Conservation (phyloP, 2,329 filamentous ascomycete species). For the Ophiostoma ulmi region DNA sequence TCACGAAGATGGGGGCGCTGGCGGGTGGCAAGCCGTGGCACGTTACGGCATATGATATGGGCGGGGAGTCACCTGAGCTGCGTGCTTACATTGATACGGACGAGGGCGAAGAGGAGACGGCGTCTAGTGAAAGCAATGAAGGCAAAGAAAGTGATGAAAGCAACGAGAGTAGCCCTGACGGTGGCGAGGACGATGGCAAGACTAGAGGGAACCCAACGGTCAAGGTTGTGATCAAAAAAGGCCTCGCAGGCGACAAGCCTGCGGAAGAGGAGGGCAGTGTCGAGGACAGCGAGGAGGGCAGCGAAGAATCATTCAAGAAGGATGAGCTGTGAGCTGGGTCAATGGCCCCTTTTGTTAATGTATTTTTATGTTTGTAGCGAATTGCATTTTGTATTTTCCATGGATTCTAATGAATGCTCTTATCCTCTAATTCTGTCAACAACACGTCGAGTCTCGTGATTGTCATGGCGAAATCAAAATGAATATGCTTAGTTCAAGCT, state of each 20-base stretch:
- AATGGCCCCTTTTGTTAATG: not conserved
- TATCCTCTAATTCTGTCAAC: no score
- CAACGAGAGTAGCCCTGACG: not conserved
- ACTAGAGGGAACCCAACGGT: not conserved
- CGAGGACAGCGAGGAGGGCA: constrained; percentile 36
- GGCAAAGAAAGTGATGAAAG: not conserved
- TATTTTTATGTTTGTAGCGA: not conserved
- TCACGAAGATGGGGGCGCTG: not conserved
- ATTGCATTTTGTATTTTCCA: not conserved
- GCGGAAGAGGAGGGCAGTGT: constrained; percentile 16
- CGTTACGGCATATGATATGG: not conserved
- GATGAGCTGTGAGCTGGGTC: constrained; percentile 46
- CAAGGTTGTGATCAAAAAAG: not conserved
- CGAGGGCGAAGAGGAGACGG: not conserved
- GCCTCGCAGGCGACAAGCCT: not conserved
- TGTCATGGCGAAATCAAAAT: not conserved
- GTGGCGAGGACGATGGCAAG: not conserved
- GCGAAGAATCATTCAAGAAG: constrained; percentile 42
- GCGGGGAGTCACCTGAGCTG: not conserved
- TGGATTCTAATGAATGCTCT: not conserved
- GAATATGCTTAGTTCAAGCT: not conserved
- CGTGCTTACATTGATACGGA: constrained; percentile 5
- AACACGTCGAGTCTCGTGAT: not conserved
- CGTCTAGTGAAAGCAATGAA: no score
- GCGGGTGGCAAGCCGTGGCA: constrained; percentile 8